phyloP scores from a whole-genome alignment of 345 rosid genomes.

The Populus euphratica region DNA sequence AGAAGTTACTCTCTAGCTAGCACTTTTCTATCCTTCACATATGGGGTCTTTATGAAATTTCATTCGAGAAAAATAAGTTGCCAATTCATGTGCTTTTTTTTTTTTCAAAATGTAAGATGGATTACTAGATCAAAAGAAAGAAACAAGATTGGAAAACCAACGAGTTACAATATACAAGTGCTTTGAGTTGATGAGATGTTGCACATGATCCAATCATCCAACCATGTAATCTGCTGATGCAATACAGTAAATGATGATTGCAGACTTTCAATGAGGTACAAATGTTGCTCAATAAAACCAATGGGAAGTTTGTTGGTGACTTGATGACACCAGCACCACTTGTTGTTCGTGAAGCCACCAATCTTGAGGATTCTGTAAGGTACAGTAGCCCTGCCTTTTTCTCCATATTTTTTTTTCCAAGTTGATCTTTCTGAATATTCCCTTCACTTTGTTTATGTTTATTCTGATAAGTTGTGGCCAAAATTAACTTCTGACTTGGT shows the following conservation, averaged over 20 bases:
- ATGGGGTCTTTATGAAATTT: neutral
- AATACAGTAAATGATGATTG: constrained; percentile 13
- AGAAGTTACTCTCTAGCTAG: neutral
- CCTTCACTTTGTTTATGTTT: neutral
- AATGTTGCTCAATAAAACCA: constrained; percentile 78
- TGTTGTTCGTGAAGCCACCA: constrained; percentile 75
- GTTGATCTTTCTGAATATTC: neutral
- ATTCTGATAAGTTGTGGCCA: neutral
- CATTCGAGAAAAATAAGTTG: too few relatives aligned
- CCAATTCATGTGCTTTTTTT: neutral
- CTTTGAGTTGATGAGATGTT: neutral
- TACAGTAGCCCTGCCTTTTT: constrained; percentile 17
- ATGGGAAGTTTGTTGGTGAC: constrained; percentile 80
- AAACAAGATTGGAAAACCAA: too few relatives aligned
- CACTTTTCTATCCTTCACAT: neutral
- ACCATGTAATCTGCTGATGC: neutral
- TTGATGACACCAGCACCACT: constrained; percentile 85
- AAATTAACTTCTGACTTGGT: constrained; percentile 10
- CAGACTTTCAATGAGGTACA: constrained; percentile 90
- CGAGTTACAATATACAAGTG: neutral
- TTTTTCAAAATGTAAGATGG: too few relatives aligned
- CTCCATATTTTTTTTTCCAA: neutral
- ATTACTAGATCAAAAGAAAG: too few relatives aligned
- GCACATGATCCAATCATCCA: neutral
- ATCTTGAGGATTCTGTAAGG: constrained; percentile 94